These are phyloP conservation scores for Gastrodia elata DNA, from an alignment of 106 monocot species.

Conservation along the genomic window DNA sequence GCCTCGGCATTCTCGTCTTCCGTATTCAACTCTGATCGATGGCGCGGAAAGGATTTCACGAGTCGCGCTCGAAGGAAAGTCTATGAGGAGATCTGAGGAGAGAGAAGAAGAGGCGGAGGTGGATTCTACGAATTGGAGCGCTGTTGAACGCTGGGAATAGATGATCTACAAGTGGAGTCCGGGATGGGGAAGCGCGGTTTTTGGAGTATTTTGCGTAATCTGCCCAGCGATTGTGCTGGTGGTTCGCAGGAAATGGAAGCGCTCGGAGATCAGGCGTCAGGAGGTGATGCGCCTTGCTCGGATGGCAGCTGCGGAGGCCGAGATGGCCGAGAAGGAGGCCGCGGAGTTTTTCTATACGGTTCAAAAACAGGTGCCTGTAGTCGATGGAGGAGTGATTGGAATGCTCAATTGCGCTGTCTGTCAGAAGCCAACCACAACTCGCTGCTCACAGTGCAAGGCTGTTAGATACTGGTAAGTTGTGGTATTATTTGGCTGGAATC, in stretches of 20 bases:
- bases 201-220: neutral
- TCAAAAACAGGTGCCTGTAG: neutral
- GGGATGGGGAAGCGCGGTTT: conserved; percentile 3
- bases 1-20: neutral
- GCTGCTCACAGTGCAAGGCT: conserved; percentile 10
- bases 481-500: neutral
- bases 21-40: neutral
- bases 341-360: neutral
- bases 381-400: neutral
- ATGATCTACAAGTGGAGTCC: conserved; percentile 6
- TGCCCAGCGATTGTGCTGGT: neutral
- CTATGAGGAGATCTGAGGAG: conserved; percentile 6
- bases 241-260: conserved; percentile 8
- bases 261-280: neutral
- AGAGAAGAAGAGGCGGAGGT: neutral
- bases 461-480: conserved; percentile 7
- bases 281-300: conserved; percentile 3
- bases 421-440: conserved; percentile 8
- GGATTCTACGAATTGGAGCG: neutral
- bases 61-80: neutral
- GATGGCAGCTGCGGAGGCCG: conserved; percentile 11
- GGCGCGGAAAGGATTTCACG: conserved; percentile 6
- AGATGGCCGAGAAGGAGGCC: conserved; percentile 9
- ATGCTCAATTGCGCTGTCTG: conserved; percentile 5
- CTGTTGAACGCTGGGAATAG: neutral